These are phyloP conservation scores for Phylloporus rhodoxanthus DNA, from an alignment of 768 basidiomycete species.

Conservation along the genomic window DNA sequence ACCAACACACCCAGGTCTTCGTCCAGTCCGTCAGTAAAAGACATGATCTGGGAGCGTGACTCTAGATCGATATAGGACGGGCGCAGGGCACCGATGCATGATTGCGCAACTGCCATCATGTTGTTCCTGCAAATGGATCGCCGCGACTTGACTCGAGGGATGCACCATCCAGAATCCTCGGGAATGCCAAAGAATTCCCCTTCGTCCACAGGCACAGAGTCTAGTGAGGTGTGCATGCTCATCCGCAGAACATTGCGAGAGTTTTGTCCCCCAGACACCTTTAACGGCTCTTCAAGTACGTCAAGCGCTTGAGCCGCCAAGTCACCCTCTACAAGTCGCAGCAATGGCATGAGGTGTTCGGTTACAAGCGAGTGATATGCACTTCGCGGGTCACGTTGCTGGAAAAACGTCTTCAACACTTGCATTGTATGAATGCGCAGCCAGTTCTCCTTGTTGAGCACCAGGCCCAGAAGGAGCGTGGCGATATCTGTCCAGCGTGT, in stretches of 20 bases:
- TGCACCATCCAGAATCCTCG: slow-evolving; percentile 81
- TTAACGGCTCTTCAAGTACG: slow-evolving; percentile 88
- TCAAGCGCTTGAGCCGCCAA: slow-evolving; percentile 81
- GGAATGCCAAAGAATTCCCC: slow-evolving; percentile 79
- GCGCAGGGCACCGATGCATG: slow-evolving; percentile 64
- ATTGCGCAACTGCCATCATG: slow-evolving; percentile 80
- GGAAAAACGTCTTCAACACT: slow-evolving; percentile 82
- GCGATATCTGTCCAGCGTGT: slow-evolving; percentile 77
- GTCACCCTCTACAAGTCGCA: slow-evolving; percentile 84
- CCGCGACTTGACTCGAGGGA: slow-evolving; percentile 59
- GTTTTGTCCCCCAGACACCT: slow-evolving; percentile 67
- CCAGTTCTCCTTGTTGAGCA: slow-evolving; percentile 80
- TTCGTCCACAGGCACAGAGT: slow-evolving; percentile 43
- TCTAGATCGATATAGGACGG: slow-evolving; percentile 72
- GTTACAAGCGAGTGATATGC: slow-evolving; percentile 72
- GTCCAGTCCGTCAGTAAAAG: slow-evolving; percentile 37
- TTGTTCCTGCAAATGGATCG: slow-evolving; percentile 67
- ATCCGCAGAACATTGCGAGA: slow-evolving; percentile 87
- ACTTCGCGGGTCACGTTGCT: slow-evolving; percentile 73
- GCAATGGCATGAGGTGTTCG: slow-evolving; percentile 85
- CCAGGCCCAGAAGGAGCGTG: slow-evolving; percentile 78
- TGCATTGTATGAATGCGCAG: slow-evolving; percentile 78
- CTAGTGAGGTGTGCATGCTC: slow-evolving; percentile 68
- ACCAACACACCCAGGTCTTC: slow-evolving; percentile 75
- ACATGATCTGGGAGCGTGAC: slow-evolving; percentile 39